Evolutionary conservation across 176 grass and related monocot genomes (phyloP), one percentile per base, ranked within the genome.

Genomic region (Eremochloa ophiuroides): DNA sequence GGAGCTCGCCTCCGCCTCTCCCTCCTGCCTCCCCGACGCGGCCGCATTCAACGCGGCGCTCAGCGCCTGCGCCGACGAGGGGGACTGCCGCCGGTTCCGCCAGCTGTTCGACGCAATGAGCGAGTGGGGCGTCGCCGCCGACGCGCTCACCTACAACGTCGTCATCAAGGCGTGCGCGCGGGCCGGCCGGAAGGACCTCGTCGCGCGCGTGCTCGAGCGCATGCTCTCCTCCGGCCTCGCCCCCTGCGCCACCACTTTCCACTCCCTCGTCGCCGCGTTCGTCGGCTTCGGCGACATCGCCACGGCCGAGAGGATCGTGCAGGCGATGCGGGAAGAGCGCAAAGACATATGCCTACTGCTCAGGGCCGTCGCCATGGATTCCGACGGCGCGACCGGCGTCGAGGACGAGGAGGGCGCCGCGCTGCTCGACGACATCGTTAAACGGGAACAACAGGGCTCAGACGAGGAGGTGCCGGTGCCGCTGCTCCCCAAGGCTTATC

Each of bases 21-120:
- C 69, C 0, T 48, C 78, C 12, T 81, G 82, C 38, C 80, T 87
- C 40, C 94, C 94, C 63, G 94, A 97, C 87, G 63, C 85, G 11
- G 86, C 91, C 2, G 92, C 94, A n/a, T 97, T 94, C 76, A 97
- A 97, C 72, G 85, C 94, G 3, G 91, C 80, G 28, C 82, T 97
- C 33, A 94, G 83, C 82, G 94, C 92, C 39, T 91, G 86, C 82
- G 88, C 94, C 17, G 85, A 97, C 87, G 83, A 89, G 16, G 92
- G 92, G 1, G 85, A 94, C 50, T 82, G 80, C 83, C 43, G 20
- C 27, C 83, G 77, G 3, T 97, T 97, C 83, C 75, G 87, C 4
- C 64, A 84, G 13, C 86, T 94, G 80, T 98, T 98, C 79, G 64
- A 91, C 82, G 92, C 83, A 47, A 94, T 93, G 90, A 34, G 56